These are phyloP conservation scores for Balansia obtecta DNA, from an alignment of 2,329 filamentous ascomycete genomes.

Conservation along the genomic window DNA sequence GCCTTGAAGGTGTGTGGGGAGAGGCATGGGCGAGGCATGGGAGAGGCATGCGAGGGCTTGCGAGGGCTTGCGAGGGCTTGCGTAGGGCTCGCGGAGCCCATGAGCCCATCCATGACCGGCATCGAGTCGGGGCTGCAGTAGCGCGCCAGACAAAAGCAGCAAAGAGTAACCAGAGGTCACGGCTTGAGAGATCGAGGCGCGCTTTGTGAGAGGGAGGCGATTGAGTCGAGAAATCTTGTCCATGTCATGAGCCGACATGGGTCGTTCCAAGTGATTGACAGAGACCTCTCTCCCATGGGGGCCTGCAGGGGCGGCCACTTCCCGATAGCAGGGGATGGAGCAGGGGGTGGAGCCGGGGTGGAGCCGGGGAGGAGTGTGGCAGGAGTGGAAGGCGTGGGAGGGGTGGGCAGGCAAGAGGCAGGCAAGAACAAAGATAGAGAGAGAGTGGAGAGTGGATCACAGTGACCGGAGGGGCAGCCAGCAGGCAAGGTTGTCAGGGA, in stretches of 20 bases:
- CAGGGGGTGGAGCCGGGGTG: slow-evolving; percentile 4
- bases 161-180: background rate
- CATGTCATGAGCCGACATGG: background rate
- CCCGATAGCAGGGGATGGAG: slow-evolving; percentile 2
- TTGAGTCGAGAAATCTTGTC: background rate
- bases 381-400: background rate
- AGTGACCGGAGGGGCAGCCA: no score
- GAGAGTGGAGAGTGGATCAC: background rate
- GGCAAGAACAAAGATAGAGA: background rate
- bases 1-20: background rate
- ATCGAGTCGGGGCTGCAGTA: slow-evolving; percentile 1
- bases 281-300: background rate
- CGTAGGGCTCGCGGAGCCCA: no score
- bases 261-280: slow-evolving; percentile 1
- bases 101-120: background rate
- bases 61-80: background rate
- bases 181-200: background rate
- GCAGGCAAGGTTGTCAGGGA: background rate
- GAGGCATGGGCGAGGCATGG: no score
- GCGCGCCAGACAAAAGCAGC: background rate
- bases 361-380: no score
- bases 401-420: background rate
- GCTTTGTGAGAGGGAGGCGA: background rate
- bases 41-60: background rate
- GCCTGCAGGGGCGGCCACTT: slow-evolving; percentile 5